These are phyloP conservation scores for Rhododendron simsii DNA, from an alignment of 148 eudicot genomes.

Conservation along the genomic window DNA sequence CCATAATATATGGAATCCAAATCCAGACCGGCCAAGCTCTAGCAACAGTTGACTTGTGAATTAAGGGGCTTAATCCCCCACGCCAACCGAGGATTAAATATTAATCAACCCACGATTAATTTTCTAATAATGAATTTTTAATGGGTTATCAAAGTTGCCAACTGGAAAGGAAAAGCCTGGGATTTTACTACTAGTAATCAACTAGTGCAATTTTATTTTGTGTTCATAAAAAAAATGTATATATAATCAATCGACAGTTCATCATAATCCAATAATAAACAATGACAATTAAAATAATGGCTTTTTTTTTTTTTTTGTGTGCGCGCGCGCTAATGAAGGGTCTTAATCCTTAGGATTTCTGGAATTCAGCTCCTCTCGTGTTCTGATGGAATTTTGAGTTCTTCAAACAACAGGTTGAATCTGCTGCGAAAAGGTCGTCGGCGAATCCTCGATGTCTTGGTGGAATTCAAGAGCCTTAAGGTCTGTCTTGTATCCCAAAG, in stretches of 20 bases:
- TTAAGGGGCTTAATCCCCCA: neutral
- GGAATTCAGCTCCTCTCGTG: neutral
- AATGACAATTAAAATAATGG: neutral
- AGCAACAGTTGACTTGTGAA: neutral
- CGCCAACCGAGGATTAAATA: neutral
- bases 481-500: neutral
- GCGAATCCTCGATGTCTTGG: neutral
- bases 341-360: neutral
- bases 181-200: neutral
- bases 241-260: neutral
- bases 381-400: neutral
- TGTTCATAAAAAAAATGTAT: neutral
- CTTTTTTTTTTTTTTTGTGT: neutral
- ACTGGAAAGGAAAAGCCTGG: neutral
- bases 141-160: neutral
- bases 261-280: neutral
- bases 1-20: neutral
- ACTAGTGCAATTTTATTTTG: neutral
- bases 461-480: constrained; percentile 6
- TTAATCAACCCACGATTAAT: neutral
- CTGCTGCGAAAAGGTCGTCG: neutral
- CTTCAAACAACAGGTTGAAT: neutral
- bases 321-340: neutral
- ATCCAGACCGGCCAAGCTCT: neutral
- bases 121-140: neutral